phyloP scores from a whole-genome alignment of 2,329 filamentous ascomycete genomes.

The Talaromyces funiculosus region DNA sequence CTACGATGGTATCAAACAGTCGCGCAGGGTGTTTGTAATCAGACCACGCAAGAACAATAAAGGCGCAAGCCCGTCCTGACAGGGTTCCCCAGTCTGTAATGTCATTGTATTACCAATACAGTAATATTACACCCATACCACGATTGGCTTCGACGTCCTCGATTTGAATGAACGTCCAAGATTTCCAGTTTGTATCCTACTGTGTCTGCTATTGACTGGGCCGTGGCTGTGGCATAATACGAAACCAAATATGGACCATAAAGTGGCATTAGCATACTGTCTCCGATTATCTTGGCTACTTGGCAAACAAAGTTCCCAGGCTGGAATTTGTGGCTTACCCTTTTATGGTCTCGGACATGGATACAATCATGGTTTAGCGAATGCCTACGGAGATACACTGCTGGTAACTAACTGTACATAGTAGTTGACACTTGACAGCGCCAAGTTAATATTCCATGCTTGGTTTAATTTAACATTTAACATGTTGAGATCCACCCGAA shows the following conservation, averaged over 20 bases:
- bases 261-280: neutral
- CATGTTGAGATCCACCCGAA: neutral
- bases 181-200: too few species aligned
- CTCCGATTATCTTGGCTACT: neutral
- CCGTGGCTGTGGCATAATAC: neutral
- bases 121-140: neutral
- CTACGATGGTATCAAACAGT: too few species aligned
- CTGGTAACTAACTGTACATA: too few species aligned
- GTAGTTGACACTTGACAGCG: too few species aligned
- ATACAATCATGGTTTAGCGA: neutral
- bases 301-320: neutral
- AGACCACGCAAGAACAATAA: neutral
- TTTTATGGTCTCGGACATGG: neutral
- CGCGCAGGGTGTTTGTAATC: neutral
- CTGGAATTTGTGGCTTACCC: neutral
- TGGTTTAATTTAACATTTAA: neutral
- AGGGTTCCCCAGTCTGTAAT: neutral
- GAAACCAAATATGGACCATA: neutral
- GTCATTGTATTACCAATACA: neutral
- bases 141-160: neutral
- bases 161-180: neutral
- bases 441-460: neutral
- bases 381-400: neutral
- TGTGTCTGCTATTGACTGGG: neutral
- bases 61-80: neutral